phyloP scores from a whole-genome alignment of 768 basidiomycete genomes.

The Tephrocybe sp. region DNA sequence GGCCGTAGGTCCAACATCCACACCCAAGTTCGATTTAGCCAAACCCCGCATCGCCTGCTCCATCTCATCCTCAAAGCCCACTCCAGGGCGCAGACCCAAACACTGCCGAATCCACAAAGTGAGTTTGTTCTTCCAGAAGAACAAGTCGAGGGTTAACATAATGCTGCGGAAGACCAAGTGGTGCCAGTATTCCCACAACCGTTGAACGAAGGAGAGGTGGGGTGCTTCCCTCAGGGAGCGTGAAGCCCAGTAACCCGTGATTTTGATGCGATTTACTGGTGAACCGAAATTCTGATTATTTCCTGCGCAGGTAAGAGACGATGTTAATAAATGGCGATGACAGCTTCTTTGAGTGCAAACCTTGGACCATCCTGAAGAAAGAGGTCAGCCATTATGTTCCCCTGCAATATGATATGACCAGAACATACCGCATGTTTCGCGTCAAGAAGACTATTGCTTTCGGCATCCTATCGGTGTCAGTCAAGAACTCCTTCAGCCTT shows the following conservation, averaged over 20 bases:
- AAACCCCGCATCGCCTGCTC: slow-evolving; percentile 72
- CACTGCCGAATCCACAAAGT: slow-evolving; percentile 43
- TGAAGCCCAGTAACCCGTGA: slow-evolving; percentile 83
- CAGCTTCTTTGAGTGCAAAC: slow-evolving; percentile 18
- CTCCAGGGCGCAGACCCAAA: slow-evolving; percentile 37
- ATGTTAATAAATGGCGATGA: slow-evolving; percentile 24
- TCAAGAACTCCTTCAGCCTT: slow-evolving; percentile 61
- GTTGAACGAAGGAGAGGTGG: slow-evolving; percentile 37
- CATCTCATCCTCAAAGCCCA: slow-evolving; percentile 78
- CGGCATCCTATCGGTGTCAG: slow-evolving; percentile 76
- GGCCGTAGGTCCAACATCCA: slow-evolving; percentile 60
- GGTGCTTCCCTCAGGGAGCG: slow-evolving; percentile 51
- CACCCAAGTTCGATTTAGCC: slow-evolving; percentile 76
- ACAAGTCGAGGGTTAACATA: slow-evolving; percentile 67
- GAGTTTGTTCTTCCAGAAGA: slow-evolving; percentile 62
- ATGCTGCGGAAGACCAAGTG: slow-evolving; percentile 61
- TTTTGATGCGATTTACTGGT: slow-evolving; percentile 88
- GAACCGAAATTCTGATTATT: slow-evolving; percentile 85
- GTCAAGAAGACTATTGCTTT: slow-evolving; percentile 73
- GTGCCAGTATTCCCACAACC: slow-evolving; percentile 51
- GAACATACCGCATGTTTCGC: slow-evolving; percentile 66
- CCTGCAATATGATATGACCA: neutral
- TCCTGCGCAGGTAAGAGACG: slow-evolving; percentile 28
- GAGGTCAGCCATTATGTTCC: neutral
- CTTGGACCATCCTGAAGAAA: slow-evolving; percentile 44